Evolutionary conservation across 306 rosid species (phyloP), one percentile per base, ranked within the genome.

Genomic region (Alnus rubra): DNA sequence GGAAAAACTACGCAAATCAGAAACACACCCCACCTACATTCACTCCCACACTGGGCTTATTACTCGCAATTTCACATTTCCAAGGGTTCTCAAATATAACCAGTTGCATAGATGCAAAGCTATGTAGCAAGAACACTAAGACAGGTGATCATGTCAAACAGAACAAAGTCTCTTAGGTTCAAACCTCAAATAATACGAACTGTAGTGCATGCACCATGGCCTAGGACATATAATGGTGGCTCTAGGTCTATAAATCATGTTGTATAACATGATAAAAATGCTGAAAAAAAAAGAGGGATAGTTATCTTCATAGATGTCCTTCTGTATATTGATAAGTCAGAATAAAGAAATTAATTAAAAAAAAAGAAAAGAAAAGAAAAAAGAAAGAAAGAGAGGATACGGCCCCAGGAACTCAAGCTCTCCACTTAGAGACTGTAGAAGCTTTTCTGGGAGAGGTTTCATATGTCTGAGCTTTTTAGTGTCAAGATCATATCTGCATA

Each of bases 321-420:
- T n/a, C 63, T 70, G 37, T 67, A 6, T 42, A 12, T 33, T 54
- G 18, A 54, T 55, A 39, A 79, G 10, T 59, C 49, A 4, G 18
- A 39, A 18, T 28, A 77, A 54, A 13, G 31, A 15, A 42, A 15
- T 75, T 31, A 80, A 50, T 74, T 51, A 23, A 56, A 33, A n/a
- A n/a, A n/a, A n/a, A n/a, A n/a, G n/a, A n/a, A n/a, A n/a, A n/a
- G n/a, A n/a, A n/a, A n/a, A n/a, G n/a, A n/a, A n/a, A n/a, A n/a
- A n/a, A n/a, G n/a, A 62, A 58, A 39, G 70, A 12, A 9, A 50
- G 45, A 42, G 74, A 88, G 94, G 98, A 94, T 94, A 92, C 97
- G 92, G 98, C 85, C 98, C 98, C 85, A 94, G 82, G 79, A 92
- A 94, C 81, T 91, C 92, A 37, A 91, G 83, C 53, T 88, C 86